These are phyloP conservation scores for Cupressus sempervirens DNA, from an alignment of 75 land plant species.

Conservation along the genomic window DNA sequence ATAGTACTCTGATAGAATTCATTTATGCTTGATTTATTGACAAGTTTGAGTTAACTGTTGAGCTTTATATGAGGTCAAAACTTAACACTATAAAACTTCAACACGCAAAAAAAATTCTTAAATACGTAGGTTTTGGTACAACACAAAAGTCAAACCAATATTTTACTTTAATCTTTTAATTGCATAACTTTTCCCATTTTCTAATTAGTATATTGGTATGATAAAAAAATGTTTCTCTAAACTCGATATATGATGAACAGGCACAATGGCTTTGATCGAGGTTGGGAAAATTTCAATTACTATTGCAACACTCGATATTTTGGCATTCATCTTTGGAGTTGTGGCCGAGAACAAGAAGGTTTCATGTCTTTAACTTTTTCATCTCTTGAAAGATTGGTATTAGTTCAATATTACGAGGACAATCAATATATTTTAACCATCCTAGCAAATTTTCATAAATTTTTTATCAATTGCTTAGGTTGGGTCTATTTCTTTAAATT, in stretches of 20 bases:
- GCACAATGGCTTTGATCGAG: slow-evolving; percentile 34
- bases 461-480: not conserved
- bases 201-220: no score
- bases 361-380: not conserved
- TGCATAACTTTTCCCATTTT: no score
- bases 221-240: not conserved
- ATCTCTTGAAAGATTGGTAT: not conserved
- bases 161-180: no score
- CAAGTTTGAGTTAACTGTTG: no score
- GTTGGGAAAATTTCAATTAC: slow-evolving; percentile 28
- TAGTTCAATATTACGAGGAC: not conserved
- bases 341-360: slow-evolving; percentile 96
- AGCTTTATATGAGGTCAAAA: no score
- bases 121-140: no score
- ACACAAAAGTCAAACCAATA: no score
- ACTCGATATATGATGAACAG: not conserved
- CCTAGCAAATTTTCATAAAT: not conserved
- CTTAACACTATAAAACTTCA: no score
- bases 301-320: slow-evolving; percentile 44
- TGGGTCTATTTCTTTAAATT: no score
- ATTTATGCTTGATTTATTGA: no score
- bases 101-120: no score
- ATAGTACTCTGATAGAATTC: no score
- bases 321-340: slow-evolving; percentile 76
- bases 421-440: not conserved